Base-by-base conservation (phyloP, 163 green algal species). In the Chlamydomonas reinhardtii region DNA sequence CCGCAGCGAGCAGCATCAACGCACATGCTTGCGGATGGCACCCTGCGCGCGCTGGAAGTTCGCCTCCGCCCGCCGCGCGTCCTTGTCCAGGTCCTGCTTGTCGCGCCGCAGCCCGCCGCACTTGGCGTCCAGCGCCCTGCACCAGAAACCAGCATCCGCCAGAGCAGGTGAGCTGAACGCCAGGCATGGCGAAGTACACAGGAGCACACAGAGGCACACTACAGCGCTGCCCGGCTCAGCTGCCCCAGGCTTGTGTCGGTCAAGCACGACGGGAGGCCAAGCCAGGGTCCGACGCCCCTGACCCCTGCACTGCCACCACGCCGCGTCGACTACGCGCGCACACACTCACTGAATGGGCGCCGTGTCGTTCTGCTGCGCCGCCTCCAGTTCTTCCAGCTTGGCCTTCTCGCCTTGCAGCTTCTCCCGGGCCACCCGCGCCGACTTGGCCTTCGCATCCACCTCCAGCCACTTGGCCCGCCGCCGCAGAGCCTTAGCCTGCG, bases 351-450 rank as follows among this genome's bases (percentile, higher is more conserved):
- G 79, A 12, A 86, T 73, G 69, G 80, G 80, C 14, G 34, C 34
- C 19, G 74, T 79, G 29, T 89, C 66, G 56, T 72, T 62, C 73
- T 87, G 37, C 81, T 86, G 77, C 27, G 64, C 15, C 31, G 61
- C 52, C 43, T 54, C 32, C 73, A 83, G 61, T 3, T 19, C 39
- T 39, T 73, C 20, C 35, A 89, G 62, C 62, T 52, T 65, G 29
- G 31, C 64, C 74, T 82, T 82, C 17, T 48, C 37, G 12, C 54
- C 39, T 27, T 17, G 27, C 34, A 71, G 3, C 66, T 37, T 37
- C 31, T 82, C n/a, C 66, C 86, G 83, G n/a, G 74, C 81, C 29
- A 70, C 43, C 31, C 69, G 61, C n/a, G 24, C 31, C 52, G 72
- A 64, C 48, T 54, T 32, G 24, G 6, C 17, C 70, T 79, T 79